Conservation (phyloP, 1,284 basidiomycete genomes). For the Schizophyllum commune region DNA sequence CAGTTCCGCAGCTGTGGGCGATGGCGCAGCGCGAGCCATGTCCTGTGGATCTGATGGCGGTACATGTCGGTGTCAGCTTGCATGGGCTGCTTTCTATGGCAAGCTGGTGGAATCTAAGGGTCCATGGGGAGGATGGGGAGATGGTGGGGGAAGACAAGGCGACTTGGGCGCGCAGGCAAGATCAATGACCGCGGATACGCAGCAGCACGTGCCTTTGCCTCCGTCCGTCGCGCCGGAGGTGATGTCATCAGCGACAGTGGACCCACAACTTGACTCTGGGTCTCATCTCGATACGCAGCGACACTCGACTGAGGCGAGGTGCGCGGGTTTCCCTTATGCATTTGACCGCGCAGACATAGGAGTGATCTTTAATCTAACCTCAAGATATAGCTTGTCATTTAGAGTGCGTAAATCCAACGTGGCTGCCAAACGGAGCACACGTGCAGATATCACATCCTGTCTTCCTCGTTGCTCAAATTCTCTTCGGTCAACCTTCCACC, state of each 20-base stretch:
- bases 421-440: too few species aligned
- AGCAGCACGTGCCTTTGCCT: neutral
- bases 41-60: slow-evolving; percentile 1
- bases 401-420: too few species aligned
- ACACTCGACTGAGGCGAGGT: neutral
- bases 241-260: neutral
- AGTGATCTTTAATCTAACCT: too few species aligned
- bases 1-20: slow-evolving; percentile 17
- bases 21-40: slow-evolving; percentile 14
- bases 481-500: too few species aligned
- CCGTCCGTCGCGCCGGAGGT: neutral
- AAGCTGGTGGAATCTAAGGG: neutral
- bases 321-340: too few species aligned
- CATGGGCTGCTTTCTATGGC: neutral
- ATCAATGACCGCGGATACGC: neutral
- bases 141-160: neutral
- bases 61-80: slow-evolving; percentile 7
- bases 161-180: neutral
- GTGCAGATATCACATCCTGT: too few species aligned
- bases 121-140: neutral
- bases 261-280: neutral
- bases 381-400: too few species aligned
- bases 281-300: neutral
- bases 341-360: too few species aligned
- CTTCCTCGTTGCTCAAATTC: too few species aligned